Conservation (phyloP, 2,329 filamentous ascomycete species). For the Colletotrichum theobromicola region DNA sequence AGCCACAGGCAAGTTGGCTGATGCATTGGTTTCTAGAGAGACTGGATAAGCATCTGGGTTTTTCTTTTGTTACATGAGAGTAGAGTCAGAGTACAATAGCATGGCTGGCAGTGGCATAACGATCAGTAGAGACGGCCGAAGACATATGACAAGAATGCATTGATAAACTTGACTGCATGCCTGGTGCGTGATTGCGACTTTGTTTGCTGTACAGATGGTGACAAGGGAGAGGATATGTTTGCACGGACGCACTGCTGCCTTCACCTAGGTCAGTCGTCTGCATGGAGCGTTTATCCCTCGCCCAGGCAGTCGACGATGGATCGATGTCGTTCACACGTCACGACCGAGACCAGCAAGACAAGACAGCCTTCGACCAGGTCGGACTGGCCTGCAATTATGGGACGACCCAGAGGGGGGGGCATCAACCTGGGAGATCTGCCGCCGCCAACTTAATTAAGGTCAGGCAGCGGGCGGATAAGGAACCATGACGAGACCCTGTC, state of each 20-base stretch:
- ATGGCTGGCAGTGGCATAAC: slow-evolving; percentile 5
- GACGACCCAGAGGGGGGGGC: not conserved
- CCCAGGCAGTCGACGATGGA: not conserved
- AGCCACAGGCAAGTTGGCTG: not conserved
- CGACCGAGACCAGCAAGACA: not conserved
- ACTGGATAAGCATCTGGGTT: slow-evolving; percentile 1
- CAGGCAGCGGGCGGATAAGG: not conserved
- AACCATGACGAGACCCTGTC: not conserved
- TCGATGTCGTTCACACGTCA: not conserved
- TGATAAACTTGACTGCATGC: not conserved
- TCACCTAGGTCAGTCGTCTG: not conserved
- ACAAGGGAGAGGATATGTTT: not conserved
- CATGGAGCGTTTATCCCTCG: not conserved
- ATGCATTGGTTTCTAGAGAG: not conserved
- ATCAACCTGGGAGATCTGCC: not conserved
- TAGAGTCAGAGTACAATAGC: slow-evolving; percentile 3
- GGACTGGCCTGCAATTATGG: not conserved
- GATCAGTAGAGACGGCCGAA: slow-evolving; percentile 14
- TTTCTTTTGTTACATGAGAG: slow-evolving; percentile 3
- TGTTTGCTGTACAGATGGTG: not conserved
- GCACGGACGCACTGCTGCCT: not conserved
- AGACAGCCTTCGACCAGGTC: not conserved
- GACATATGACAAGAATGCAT: not conserved
- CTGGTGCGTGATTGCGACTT: not conserved
- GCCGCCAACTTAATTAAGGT: not conserved